Base-by-base conservation (phyloP, 1,284 basidiomycete genomes). In the Ustilago curta region DNA sequence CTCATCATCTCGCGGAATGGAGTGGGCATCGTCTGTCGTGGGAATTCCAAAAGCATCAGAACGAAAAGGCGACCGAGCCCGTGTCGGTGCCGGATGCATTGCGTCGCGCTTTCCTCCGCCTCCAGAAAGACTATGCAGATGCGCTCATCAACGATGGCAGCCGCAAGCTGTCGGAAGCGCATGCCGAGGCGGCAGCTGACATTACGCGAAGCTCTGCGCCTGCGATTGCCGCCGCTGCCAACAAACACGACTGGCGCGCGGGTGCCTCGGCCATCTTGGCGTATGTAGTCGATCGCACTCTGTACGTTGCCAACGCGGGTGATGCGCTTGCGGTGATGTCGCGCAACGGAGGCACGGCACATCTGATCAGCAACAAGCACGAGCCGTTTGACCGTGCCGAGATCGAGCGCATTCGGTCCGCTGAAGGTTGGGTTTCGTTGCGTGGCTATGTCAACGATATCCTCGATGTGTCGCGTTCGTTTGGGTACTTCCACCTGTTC, bases 401-500 rank as follows among this genome's bases (percentile, higher is more conserved):
- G 86, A 94, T 91, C 2, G 88, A 89, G 18, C 89, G 95, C 21
- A 97, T 99, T 70, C 91, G 97, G 32, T 88, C 90, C 0, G 93
- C 95, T 2, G 97, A 98, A 85, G 95, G 95, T 0, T 99, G 94
- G 93, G 92, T 99, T 40, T 95, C 95, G 5, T 92, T 94, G n/a
- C 91, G 92, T 70, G 96, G 96, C 7, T 88, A 92, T 31, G 91
- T 99, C 76, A 97, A 97, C 85, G 94, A 97, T 84, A 92, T 94
- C 81, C 90, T 94, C 67, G 93, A 95, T 76, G 90, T 95, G 5
- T 95, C 96, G 12, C 90, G 95, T 39, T 92, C 93, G 0, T 98
- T 98, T 85, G 96, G 96, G 0, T 95, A 93, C 87, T 98, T 92
- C 87, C 91, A 95, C 78, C 90, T 95, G 16, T 89, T 94, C 58